Evolutionary conservation across 495 filamentous ascomycete genomes (phyloP).

Genomic region (Wilcoxina mikolae): DNA sequence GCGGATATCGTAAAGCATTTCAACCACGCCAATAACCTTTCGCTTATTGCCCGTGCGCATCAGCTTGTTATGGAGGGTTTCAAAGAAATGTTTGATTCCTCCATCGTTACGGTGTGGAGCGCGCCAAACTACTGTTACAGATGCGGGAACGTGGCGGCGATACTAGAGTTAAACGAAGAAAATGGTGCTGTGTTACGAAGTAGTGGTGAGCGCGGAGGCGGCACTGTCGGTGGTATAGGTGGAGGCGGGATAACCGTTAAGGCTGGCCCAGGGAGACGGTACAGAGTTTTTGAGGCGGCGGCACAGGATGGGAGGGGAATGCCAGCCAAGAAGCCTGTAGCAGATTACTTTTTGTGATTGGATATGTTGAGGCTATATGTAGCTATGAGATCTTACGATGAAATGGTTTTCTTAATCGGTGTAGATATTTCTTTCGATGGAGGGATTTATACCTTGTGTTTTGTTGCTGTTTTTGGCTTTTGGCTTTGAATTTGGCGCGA

Average conservation of each 20-base stretch:
- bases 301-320: slow-evolving; percentile 93
- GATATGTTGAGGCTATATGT: too few species aligned
- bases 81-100: slow-evolving; percentile 95
- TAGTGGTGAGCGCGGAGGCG: slow-evolving; percentile 56
- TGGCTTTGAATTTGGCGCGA: background rate
- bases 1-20: slow-evolving; percentile 92
- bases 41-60: slow-evolving; percentile 82
- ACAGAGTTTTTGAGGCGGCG: slow-evolving; percentile 91
- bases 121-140: slow-evolving; percentile 98
- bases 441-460: background rate
- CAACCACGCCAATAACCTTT: slow-evolving; percentile 84
- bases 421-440: background rate
- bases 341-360: slow-evolving; percentile 85
- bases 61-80: slow-evolving; percentile 99
- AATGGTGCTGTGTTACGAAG: slow-evolving; percentile 61
- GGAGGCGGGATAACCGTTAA: slow-evolving; percentile 32
- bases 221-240: slow-evolving; percentile 14
- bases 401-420: too few species aligned
- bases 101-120: slow-evolving; percentile 92
- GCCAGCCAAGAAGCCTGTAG: slow-evolving; percentile 97
- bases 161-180: slow-evolving; percentile 85
- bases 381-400: too few species aligned
- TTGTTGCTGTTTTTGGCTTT: background rate
- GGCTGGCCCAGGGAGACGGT: slow-evolving; percentile 70
- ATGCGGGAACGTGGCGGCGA: slow-evolving; percentile 91